These are phyloP conservation scores for Penicillium waksmanii DNA, from an alignment of 495 filamentous ascomycete species.

Conservation along the genomic window DNA sequence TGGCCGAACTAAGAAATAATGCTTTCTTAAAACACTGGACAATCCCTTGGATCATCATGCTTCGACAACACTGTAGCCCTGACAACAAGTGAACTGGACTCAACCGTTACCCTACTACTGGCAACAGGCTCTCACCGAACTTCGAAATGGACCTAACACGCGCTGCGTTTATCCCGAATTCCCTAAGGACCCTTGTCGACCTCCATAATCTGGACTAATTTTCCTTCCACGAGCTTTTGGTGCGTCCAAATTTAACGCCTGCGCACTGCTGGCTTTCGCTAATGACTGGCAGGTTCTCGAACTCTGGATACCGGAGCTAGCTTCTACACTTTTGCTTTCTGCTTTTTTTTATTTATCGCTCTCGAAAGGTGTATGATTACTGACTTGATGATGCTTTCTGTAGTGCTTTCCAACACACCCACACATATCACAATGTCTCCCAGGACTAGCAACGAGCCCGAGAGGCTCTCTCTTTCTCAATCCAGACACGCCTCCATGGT, in stretches of 20 bases:
- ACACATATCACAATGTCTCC: slow-evolving; percentile 41
- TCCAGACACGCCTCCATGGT: slow-evolving; percentile 43
- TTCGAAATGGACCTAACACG: slow-evolving; percentile 6
- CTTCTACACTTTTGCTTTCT: slow-evolving; percentile 12
- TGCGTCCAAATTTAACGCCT: slow-evolving; percentile 13
- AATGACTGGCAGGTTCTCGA: slow-evolving; percentile 21
- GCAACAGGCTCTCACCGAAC: not conserved
- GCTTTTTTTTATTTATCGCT: slow-evolving; percentile 19
- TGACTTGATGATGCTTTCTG: slow-evolving; percentile 37
- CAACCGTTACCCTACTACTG: slow-evolving; percentile 1
- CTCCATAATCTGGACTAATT: slow-evolving; percentile 11
- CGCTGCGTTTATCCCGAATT: not conserved
- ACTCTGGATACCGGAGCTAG: slow-evolving; percentile 32
- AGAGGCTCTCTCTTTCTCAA: slow-evolving; percentile 41
- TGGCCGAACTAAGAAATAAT: slow-evolving; percentile 3
- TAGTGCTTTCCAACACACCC: slow-evolving; percentile 29
- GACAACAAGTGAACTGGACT: slow-evolving; percentile 6
- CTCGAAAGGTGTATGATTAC: slow-evolving; percentile 31
- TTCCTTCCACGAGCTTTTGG: slow-evolving; percentile 17
- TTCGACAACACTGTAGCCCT: slow-evolving; percentile 16
- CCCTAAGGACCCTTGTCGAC: not conserved
- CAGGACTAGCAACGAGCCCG: slow-evolving; percentile 42
- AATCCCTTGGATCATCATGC: slow-evolving; percentile 14
- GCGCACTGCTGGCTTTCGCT: slow-evolving; percentile 11
- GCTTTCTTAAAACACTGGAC: not conserved